Evolutionary conservation across 257 asterid species (phyloP).

Genomic region (Mentha longifolia): DNA sequence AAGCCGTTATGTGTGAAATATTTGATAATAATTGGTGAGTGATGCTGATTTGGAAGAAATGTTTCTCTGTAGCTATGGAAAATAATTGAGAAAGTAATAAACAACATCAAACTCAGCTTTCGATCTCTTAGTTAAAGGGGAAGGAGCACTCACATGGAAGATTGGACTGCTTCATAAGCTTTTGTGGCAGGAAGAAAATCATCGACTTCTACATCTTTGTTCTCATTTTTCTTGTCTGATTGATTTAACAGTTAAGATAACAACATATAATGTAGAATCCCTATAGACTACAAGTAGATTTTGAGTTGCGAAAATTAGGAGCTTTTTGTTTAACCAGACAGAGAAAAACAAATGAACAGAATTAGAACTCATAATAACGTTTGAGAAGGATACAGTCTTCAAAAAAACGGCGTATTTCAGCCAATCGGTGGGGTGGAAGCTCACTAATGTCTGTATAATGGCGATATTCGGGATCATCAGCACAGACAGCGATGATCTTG

Average conservation of each 20-base stretch:
- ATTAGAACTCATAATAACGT: conserved; percentile 16
- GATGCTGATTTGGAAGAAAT: too few species aligned
- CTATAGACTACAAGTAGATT: not conserved
- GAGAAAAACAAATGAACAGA: not conserved
- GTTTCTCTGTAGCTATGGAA: too few species aligned
- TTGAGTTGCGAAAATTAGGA: not conserved
- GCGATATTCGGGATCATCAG: conserved; percentile 90
- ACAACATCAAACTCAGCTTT: not conserved
- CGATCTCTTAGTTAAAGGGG: conserved; percentile 6
- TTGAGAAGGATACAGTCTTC: conserved; percentile 86
- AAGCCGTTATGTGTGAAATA: not conserved
- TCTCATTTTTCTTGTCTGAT: conserved; percentile 91
- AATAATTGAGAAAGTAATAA: not conserved
- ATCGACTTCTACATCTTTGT: conserved; percentile 87
- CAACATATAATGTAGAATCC: conserved; percentile 22
- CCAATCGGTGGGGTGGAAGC: conserved; percentile 91
- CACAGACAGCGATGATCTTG: conserved; percentile 97
- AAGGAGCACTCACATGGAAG: conserved; percentile 70
- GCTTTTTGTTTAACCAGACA: not conserved
- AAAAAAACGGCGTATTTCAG: conserved; percentile 92
- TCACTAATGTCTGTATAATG: conserved; percentile 83
- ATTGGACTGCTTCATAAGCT: conserved; percentile 79
- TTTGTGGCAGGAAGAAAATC: conserved; percentile 73
- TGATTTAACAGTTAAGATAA: conserved; percentile 41
- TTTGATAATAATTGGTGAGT: too few species aligned